A percentile compares a stretch with the other conserved stretches of the same genome.
Evolutionary conservation across 306 rosid species (phyloP).

Genomic region (Cicer yamashitae): DNA sequence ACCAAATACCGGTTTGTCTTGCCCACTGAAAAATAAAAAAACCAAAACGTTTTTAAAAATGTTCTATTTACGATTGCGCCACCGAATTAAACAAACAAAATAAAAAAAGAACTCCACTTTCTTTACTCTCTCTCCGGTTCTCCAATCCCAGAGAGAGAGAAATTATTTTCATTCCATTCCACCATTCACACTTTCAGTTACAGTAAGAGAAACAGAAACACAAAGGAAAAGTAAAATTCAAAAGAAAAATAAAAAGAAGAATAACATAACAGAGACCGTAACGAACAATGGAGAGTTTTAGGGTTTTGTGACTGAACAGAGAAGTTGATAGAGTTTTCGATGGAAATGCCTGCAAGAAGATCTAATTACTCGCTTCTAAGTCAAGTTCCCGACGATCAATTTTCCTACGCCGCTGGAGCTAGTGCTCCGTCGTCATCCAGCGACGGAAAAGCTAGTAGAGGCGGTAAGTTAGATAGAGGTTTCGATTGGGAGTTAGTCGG

Average conservation of each 20-base stretch:
- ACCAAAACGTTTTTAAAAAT: no score
- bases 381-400: conserved; percentile 81
- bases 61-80: no score
- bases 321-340: conserved; percentile 9
- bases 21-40: no score
- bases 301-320: conserved; percentile 50
- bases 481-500: conserved; percentile 74
- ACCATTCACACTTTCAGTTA: no score
- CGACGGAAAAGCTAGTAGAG: conserved; percentile 64
- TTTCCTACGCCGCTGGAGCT: conserved; percentile 42
- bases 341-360: conserved; percentile 93
- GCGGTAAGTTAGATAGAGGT: conserved; percentile 59
- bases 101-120: no score
- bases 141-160: no score
- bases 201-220: no score
- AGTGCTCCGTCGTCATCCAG: conserved; percentile 62
- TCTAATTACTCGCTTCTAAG: conserved; percentile 83
- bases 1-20: no score
- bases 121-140: no score
- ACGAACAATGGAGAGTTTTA: conserved; percentile 70
- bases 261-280: conserved; percentile 16
- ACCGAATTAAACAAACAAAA: no score
- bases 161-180: no score
- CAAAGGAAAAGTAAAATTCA: no score
- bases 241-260: conserved; percentile 1